Conservation (phyloP, 371 early-diverging fungal species). For the Entomophthora muscae region DNA sequence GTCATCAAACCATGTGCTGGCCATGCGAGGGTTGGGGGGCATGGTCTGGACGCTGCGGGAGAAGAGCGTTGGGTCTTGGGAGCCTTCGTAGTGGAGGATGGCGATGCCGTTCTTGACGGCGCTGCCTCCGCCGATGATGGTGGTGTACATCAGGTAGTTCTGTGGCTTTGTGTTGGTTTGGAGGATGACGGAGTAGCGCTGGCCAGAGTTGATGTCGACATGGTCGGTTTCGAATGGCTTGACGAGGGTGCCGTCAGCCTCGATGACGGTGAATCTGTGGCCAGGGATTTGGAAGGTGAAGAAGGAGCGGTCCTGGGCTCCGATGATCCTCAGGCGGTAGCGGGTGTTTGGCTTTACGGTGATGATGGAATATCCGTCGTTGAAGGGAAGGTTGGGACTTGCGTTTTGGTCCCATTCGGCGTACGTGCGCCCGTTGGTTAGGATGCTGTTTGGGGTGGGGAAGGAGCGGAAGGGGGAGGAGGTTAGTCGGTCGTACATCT, state of each 20-base stretch:
- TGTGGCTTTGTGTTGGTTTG: constrained; percentile 17
- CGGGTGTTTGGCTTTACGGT: not conserved
- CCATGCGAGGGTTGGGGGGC: not conserved
- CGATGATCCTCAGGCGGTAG: constrained; percentile 5
- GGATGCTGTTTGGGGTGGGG: constrained; percentile 15
- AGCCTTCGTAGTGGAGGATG: constrained; percentile 16
- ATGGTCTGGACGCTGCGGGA: not conserved
- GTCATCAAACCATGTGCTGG: not conserved
- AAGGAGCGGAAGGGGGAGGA: not conserved
- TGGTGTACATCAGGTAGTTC: constrained; percentile 17
- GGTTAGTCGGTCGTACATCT: not conserved
- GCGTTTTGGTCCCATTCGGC: constrained; percentile 8
- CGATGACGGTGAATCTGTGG: constrained; percentile 20
- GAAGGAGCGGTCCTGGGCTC: not conserved
- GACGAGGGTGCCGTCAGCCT: constrained; percentile 20
- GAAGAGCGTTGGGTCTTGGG: constrained; percentile 5
- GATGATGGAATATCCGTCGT: constrained; percentile 1
- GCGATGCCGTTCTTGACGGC: constrained; percentile 13
- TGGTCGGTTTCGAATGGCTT: constrained; percentile 15
- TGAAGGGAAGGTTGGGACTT: not conserved
- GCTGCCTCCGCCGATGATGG: constrained; percentile 10
- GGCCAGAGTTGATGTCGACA: constrained; percentile 17
- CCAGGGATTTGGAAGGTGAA: constrained; percentile 17
- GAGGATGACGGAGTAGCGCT: constrained; percentile 21
- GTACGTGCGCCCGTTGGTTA: constrained; percentile 18